Base-by-base conservation (phyloP, 1,284 basidiomycete species). In the Ustilago vetiveriae region DNA sequence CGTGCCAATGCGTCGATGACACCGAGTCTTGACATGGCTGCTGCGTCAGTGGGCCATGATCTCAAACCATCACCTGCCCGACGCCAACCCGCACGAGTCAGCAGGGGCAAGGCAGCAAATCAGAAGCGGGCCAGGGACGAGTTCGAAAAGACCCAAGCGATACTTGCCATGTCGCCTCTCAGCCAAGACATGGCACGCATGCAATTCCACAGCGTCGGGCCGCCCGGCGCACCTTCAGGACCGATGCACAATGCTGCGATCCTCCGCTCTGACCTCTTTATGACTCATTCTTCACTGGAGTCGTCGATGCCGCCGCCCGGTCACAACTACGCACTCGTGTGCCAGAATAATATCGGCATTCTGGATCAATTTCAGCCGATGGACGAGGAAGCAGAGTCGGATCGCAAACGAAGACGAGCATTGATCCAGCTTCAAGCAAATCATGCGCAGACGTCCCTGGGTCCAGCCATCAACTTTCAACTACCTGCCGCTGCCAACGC, bases 111-210 rank as follows among this genome's bases (percentile, higher is more conserved):
- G 29, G 46, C 37, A 6, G 54, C 55, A 13, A 49, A 54, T 19
- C 55, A 58, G 32, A 65, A 65, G 51, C 62, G 62, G 16, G 46
- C 41, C 4, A 49, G 55, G 41, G 62, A 65, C 13, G 48, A 49
- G 1, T 32, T 46, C 4, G 50, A 54, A 30, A 30, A 35, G 17
- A 45, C 41, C 10, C 54, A 53, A 22, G 41, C 51, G 3, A 50
- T 54, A 14, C n/a, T 58, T 22, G 35, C 41, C 42, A 22, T 65
- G 52, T 64, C 67, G 29, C 67, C 67, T 3, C 52, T 70, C 19
- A 59, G 57, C 40, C 40, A 56, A 21, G 60, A 70, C 37, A 48
- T 70, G 48, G 60, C 56, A 16, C 42, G 55, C 30, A 65, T 70
- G 67, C 60, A 65, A 21, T 70, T 70, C 24, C 36, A 54, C 27